Conservation (phyloP, 1,139 yeast genomes). For the Magnusiomyces ingens region DNA sequence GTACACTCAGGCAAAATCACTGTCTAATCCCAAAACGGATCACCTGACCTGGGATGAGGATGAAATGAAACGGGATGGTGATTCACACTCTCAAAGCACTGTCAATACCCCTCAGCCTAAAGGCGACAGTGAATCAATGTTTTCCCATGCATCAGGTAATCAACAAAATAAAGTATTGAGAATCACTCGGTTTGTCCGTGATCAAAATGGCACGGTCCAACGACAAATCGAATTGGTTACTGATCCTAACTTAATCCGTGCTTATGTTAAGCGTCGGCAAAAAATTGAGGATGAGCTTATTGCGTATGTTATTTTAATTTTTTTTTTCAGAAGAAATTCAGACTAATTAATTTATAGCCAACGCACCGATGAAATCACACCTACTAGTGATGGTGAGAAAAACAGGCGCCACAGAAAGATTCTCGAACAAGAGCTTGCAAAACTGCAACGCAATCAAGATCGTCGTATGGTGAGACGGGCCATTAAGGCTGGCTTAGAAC, state of each 20-base stretch:
- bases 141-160: constrained; percentile 27
- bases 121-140: constrained; percentile 30
- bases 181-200: constrained; percentile 75
- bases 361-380: constrained; percentile 53
- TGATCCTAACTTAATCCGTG: constrained; percentile 82
- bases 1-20: constrained; percentile 72
- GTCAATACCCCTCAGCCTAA: constrained; percentile 5
- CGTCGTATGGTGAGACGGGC: constrained; percentile 52
- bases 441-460: constrained; percentile 68
- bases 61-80: constrained; percentile 28
- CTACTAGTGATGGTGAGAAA: constrained; percentile 80
- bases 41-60: constrained; percentile 33
- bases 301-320: constrained; percentile 35
- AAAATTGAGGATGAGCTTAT: constrained; percentile 62
- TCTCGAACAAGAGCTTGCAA: constrained; percentile 78
- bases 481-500: constrained; percentile 32
- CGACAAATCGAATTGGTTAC: constrained; percentile 70
- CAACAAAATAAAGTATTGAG: constrained; percentile 46
- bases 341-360: constrained; percentile 9
- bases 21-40: constrained; percentile 39
- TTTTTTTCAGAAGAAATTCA: constrained; percentile 4
- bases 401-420: constrained; percentile 69
- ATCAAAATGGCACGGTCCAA: constrained; percentile 80
- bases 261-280: constrained; percentile 75
- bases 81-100: constrained; percentile 8